Evolutionary conservation across 371 early-diverging fungal genomes (phyloP).

Genomic region (Actinomortierella ambigua): DNA sequence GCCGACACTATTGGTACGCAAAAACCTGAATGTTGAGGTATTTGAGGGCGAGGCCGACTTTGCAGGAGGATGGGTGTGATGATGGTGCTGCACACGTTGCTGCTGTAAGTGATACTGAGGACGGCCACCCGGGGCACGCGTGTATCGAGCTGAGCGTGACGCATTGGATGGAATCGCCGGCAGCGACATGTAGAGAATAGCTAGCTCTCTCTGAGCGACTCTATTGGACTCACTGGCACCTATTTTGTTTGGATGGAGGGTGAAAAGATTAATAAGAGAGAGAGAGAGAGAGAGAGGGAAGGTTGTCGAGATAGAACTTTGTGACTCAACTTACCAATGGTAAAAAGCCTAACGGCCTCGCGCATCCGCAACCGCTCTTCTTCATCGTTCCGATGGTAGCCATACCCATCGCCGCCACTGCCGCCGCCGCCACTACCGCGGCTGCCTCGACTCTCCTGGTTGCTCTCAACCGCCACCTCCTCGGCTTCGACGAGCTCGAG

Average conservation of each 20-base stretch:
- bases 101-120: conserved; percentile 12
- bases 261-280: neutral
- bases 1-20: too few species aligned
- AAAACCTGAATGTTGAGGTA: too few species aligned
- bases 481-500: conserved; percentile 11
- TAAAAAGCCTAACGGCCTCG: conserved; percentile 51
- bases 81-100: conserved; percentile 1
- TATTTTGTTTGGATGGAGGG: neutral
- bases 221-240: conserved; percentile 50
- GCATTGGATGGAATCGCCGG: conserved; percentile 39
- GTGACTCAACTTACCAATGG: conserved; percentile 31
- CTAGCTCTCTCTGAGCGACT: conserved; percentile 50
- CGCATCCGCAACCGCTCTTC: conserved; percentile 39
- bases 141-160: conserved; percentile 10
- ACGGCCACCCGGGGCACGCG: conserved; percentile 19
- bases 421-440: neutral
- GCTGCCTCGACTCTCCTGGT: neutral
- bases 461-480: conserved; percentile 29
- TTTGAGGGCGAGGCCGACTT: too few species aligned
- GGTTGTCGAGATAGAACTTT: too few species aligned
- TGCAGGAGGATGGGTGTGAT: too few species aligned
- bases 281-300: neutral
- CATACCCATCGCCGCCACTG: neutral
- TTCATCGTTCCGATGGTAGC: conserved; percentile 23
- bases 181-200: conserved; percentile 50